Evolutionary conservation across 2,329 filamentous ascomycete genomes (phyloP).

Genomic region (Penicillium nordicum): DNA sequence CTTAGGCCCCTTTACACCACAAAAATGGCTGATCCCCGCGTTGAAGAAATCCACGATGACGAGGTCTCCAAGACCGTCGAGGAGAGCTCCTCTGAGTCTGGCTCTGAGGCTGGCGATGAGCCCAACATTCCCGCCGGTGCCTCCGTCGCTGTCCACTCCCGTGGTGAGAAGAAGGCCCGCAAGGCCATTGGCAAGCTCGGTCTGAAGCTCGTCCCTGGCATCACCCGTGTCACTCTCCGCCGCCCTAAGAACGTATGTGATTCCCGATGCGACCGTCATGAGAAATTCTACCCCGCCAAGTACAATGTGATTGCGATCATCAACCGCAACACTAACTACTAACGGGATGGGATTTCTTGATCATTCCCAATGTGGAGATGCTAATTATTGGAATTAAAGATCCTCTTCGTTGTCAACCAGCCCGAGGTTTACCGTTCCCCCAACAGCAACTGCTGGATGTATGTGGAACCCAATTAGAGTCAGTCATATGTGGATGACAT

Average conservation of each 20-base stretch:
- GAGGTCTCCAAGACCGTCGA: conserved; percentile 82
- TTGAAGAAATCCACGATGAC: conserved; percentile 93
- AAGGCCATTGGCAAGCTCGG: conserved; percentile 99
- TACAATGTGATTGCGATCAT: not conserved
- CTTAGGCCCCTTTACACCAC: conserved; percentile 10
- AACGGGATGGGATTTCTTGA: not conserved
- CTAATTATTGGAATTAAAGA: conserved; percentile 53
- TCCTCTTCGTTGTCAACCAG: conserved; percentile 99
- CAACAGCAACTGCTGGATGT: conserved; percentile 99
- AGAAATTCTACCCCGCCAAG: conserved; percentile 2
- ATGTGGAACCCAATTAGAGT: conserved; percentile 44
- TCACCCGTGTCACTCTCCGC: conserved; percentile 96
- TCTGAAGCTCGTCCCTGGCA: conserved; percentile 91
- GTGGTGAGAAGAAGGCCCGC: conserved; percentile 99
- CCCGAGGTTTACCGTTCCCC: conserved; percentile 99
- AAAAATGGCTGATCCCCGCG: conserved; percentile 90
- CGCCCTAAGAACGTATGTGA: conserved; percentile 95
- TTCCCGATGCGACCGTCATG: conserved; percentile 12
- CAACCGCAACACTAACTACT: not conserved
- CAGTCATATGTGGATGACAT: not conserved
- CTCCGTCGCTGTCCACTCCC: conserved; percentile 88
- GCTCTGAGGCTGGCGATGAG: conserved; percentile 54
- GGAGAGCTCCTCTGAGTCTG: conserved; percentile 51
- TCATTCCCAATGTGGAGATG: conserved; percentile 1
- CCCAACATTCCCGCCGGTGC: conserved; percentile 75